Evolutionary conservation across 441 rosid species (phyloP).

Genomic region (Hypseocharis bilobata): DNA sequence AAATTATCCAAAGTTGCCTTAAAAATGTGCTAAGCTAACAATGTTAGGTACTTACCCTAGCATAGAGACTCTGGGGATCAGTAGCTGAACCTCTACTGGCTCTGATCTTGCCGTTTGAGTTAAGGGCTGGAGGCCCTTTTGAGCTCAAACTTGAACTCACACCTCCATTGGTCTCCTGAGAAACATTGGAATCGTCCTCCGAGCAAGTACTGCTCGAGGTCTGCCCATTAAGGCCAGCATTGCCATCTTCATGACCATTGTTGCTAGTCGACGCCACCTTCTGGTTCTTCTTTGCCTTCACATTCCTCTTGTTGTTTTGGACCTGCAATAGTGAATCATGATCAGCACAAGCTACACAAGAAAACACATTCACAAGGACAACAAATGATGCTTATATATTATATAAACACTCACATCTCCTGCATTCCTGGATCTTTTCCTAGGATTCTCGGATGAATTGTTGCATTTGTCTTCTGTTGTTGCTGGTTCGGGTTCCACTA

Average conservation of each 20-base stretch:
- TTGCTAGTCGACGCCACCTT: constrained; percentile 22
- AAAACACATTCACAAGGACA: not conserved
- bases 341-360: not conserved
- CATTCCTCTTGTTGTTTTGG: constrained; percentile 40
- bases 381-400: no score
- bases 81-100: constrained; percentile 60
- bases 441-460: constrained; percentile 29
- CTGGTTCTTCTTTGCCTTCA: constrained; percentile 37
- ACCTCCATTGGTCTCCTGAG: constrained; percentile 36
- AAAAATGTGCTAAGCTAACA: not conserved
- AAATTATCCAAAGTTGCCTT: not conserved
- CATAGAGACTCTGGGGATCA: constrained; percentile 69
- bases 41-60: constrained; percentile 36
- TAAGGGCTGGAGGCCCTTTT: constrained; percentile 31
- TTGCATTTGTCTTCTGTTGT: constrained; percentile 23
- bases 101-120: constrained; percentile 45
- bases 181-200: constrained; percentile 46
- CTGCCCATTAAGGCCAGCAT: constrained; percentile 23
- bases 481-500: no score
- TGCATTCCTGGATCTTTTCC: constrained; percentile 57
- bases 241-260: constrained; percentile 33
- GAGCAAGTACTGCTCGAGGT: constrained; percentile 46
- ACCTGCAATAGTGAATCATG: constrained; percentile 16
- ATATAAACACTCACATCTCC: constrained; percentile 48
- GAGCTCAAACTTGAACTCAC: constrained; percentile 25